Percentiles rank a stretch among this genome's conserved stretches.
phyloP scores from a whole-genome alignment of 306 rosid genomes.

The Argentina anserina region DNA sequence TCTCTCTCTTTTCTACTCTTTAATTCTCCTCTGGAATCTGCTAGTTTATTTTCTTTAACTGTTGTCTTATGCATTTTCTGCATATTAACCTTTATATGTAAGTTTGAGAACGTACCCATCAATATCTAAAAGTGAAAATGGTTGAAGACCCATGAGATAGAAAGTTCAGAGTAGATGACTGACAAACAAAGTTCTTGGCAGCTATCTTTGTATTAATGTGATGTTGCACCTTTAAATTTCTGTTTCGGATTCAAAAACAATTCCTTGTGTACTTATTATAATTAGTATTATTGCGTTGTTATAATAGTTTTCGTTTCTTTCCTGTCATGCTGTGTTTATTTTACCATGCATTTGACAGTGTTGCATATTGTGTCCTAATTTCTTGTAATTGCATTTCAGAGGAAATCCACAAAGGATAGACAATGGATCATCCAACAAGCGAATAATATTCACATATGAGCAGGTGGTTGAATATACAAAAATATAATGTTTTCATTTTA shows the following conservation, averaged over 20 bases:
- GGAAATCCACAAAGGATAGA: slow-evolving; percentile 99
- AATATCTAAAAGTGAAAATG: not conserved
- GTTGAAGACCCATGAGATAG: not conserved
- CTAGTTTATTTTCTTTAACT: not conserved
- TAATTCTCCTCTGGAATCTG: not conserved
- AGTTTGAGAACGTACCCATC: not conserved
- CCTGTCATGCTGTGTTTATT: slow-evolving; percentile 1
- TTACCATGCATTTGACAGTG: not conserved
- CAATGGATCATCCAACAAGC: slow-evolving; percentile 77
- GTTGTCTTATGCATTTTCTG: not conserved
- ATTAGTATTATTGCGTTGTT: not conserved
- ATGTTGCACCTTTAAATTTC: slow-evolving; percentile 3
- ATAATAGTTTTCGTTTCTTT: not conserved
- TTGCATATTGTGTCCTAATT: slow-evolving; percentile 14
- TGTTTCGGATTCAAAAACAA: not conserved
- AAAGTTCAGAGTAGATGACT: not conserved
- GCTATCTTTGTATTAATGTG: slow-evolving; percentile 8
- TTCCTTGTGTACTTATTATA: not conserved
- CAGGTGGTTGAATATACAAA: slow-evolving; percentile 48
- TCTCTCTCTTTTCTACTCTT: not conserved
- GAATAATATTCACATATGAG: slow-evolving; percentile 82
- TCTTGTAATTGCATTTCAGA: slow-evolving; percentile 40
- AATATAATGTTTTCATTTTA: not conserved
- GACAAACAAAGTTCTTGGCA: not conserved
- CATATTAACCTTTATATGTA: not conserved